Base-by-base conservation (phyloP, 2,329 filamentous ascomycete genomes). In the Exserohilum turcica region DNA sequence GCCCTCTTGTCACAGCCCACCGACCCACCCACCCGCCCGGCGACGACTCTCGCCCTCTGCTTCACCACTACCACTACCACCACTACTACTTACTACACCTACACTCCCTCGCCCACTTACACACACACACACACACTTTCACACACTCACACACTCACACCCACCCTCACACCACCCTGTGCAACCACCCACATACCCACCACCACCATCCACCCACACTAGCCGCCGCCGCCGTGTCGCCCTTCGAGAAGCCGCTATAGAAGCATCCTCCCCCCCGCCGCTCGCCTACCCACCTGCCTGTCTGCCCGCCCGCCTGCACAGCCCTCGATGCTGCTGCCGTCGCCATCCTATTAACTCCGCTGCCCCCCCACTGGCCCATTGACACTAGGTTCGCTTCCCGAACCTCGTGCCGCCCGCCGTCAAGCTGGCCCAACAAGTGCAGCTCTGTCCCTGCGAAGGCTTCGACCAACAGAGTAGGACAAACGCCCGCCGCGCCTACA, bases 371-470 rank as follows among this genome's bases (percentile, higher is more conserved):
- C 52, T 63, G 57, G 59, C 54, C 46, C 45, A 59, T 59, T 57
- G 56, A 58, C 64, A 66, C 67, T 57, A 54, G 70, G 68, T 73
- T 71, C 21, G 21, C 70, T 54, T 45, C 54, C 54, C 59, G 71
- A 68, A 67, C 67, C 71, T 68, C 43, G 70, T 71, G 68, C 65
- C 56, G 52, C 64, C 49, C 46, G 45, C 52, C 59, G 66, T 68
- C 71, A 75, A 69, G 63, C 73, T 75, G 73, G 73, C 73, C 68
- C 68, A 71, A 64, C 62, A 65, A 68, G 60, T 64, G 39, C 66
- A 54, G 29, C 61, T 67, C 51, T 74, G 71, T 58, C 63, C 69
- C 52, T 74, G 71, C 56, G 64, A 72, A 48, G 66, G 64, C 46
- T 60, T 67, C 47, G 66, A 72, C 63, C 60, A 70, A 49, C 67